Evolutionary conservation across 208 protist species (phyloP).

Genomic region (Tritrichomonas musculus): DNA sequence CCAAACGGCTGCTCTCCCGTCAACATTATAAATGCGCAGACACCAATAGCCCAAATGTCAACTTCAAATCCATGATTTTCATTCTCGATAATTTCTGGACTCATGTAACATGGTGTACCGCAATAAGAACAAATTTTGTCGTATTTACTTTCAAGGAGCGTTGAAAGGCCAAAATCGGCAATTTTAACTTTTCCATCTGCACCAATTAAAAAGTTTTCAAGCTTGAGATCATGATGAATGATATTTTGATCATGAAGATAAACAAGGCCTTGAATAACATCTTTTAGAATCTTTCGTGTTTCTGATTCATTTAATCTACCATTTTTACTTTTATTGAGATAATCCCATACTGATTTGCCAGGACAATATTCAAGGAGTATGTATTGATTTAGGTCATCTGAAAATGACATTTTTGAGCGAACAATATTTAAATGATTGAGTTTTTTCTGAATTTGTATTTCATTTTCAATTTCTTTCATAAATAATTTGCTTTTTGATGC

Average conservation of each 20-base stretch:
- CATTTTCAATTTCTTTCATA: slow-evolving; percentile 60
- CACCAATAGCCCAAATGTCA: slow-evolving; percentile 91
- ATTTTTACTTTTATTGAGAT: neutral
- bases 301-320: neutral
- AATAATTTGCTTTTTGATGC: slow-evolving; percentile 24
- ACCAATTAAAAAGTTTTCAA: slow-evolving; percentile 85
- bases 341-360: neutral
- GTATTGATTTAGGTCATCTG: slow-evolving; percentile 81
- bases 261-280: neutral
- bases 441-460: slow-evolving; percentile 87
- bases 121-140: slow-evolving; percentile 66
- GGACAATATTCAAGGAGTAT: slow-evolving; percentile 85
- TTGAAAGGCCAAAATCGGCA: slow-evolving; percentile 81
- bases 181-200: slow-evolving; percentile 71
- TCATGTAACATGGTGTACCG: slow-evolving; percentile 7
- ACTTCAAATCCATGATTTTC: slow-evolving; percentile 85
- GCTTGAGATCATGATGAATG: slow-evolving; percentile 90
- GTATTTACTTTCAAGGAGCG: slow-evolving; percentile 69
- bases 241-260: slow-evolving; percentile 53
- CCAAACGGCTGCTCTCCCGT: slow-evolving; percentile 93
- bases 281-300: neutral
- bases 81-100: neutral
- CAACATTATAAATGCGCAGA: slow-evolving; percentile 71
- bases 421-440: slow-evolving; percentile 87
- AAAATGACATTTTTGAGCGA: slow-evolving; percentile 78